Conservation (phyloP, 2,329 filamentous ascomycete genomes). For the Graphium sp. region DNA sequence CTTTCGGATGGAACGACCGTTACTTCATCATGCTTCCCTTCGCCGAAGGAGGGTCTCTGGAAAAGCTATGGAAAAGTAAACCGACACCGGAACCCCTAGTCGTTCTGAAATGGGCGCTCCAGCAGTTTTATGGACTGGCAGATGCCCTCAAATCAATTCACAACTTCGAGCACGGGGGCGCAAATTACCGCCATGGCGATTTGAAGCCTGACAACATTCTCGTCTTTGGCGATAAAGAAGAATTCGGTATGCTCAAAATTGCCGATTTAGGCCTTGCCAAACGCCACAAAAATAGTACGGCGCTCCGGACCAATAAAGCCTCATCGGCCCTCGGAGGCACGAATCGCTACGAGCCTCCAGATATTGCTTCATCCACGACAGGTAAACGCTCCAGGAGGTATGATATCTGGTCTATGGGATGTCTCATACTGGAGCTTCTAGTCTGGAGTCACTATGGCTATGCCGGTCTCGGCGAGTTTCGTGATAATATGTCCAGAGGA, state of each 20-base stretch:
- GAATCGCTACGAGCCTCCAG: too few relatives aligned
- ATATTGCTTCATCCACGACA: neutral
- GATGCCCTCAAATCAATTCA: neutral
- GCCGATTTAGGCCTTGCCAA: slow-evolving; percentile 3
- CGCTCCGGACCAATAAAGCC: too few relatives aligned
- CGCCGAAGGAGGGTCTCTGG: too few relatives aligned
- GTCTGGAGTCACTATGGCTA: slow-evolving; percentile 13
- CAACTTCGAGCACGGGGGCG: neutral
- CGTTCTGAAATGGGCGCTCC: too few relatives aligned
- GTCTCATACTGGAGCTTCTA: slow-evolving; percentile 12
- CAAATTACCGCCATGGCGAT: slow-evolving; percentile 4
- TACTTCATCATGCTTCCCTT: too few relatives aligned
- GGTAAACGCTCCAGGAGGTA: slow-evolving; percentile 9
- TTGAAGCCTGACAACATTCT: slow-evolving; percentile 5
- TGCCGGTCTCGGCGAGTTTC: too few relatives aligned
- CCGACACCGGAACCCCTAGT: too few relatives aligned
- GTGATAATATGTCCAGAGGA: too few relatives aligned
- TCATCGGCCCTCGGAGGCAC: too few relatives aligned
- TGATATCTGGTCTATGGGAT: slow-evolving; percentile 15
- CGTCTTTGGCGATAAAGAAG: neutral
- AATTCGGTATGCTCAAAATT: slow-evolving; percentile 2
- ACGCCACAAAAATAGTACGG: slow-evolving; percentile 3
- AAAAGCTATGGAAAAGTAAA: too few relatives aligned
- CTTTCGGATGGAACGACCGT: too few relatives aligned
- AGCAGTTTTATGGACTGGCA: neutral